Evolutionary conservation across 2,329 filamentous ascomycete genomes (phyloP).

Genomic region (Tothia fuscella): DNA sequence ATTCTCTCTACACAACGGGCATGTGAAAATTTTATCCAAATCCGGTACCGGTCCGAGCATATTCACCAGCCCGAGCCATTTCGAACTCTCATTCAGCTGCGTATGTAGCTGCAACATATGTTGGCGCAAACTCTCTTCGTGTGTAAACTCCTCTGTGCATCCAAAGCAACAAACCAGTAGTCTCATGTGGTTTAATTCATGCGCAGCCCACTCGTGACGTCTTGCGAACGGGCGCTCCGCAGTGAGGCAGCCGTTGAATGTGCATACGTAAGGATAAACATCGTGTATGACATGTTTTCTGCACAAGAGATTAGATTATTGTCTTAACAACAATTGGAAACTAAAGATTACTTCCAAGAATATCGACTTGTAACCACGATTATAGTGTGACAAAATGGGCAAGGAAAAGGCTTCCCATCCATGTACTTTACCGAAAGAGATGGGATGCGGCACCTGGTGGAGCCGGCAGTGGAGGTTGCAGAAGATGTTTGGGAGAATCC

Average conservation of each 20-base stretch:
- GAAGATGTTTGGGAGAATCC: constrained; percentile 20
- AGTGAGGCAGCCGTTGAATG: neutral
- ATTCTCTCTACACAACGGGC: neutral
- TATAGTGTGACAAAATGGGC: constrained; percentile 21
- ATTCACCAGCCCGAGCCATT: no score
- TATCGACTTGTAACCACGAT: constrained; percentile 14
- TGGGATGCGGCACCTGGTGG: constrained; percentile 17
- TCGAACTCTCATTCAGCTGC: neutral
- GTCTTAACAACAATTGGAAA: neutral
- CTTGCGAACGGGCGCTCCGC: neutral
- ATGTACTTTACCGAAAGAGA: constrained; percentile 16
- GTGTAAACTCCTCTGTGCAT: neutral
- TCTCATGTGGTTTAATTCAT: neutral
- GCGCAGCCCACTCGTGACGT: neutral
- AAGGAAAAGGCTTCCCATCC: constrained; percentile 20
- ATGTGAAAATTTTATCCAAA: neutral
- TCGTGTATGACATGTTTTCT: constrained; percentile 4
- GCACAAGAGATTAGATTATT: neutral
- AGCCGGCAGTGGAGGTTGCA: constrained; percentile 14
- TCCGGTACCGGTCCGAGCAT: neutral
- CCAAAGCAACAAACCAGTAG: neutral
- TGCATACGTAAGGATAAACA: neutral
- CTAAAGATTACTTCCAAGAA: constrained; percentile 16
- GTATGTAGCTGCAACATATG: neutral
- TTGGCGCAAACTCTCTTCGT: neutral